Evolutionary conservation across 2,329 filamentous ascomycete species (phyloP), one percentile per base, ranked within the genome.

Genomic region (Stachybotrys chartarum): DNA sequence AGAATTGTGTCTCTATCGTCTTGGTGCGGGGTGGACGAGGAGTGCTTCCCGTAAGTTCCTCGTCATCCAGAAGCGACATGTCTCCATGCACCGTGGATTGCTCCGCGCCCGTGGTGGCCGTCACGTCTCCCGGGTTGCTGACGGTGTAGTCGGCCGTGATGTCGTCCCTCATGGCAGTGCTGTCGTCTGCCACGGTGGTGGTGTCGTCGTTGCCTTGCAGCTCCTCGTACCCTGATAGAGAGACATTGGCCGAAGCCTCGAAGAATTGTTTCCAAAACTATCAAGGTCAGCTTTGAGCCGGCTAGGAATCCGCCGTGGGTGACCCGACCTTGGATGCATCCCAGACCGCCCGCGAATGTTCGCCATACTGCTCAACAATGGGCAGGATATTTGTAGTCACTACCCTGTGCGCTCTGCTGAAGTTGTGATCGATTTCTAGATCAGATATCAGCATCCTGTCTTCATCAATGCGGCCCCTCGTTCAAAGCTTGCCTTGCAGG

Each of bases 191-290:
- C 1, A 66, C 74, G 51, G 71, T 76, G 51, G 71, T 76, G 55
- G 66, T 80, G 65, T 81, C 83, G n/a, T 88, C 85, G 53, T 82
- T 84, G 54, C 88, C 85, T 14, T 83, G 83, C 24, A 85, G 79
- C 67, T 96, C 92, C 68, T 96, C 93, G 71, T 99, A 97, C 31
- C 92, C 91, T 0, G 91, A 96, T 11, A 99, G 82, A 11, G 93
- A 96, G 30, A 99, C 93, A 66, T 99, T 97, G 69, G 94, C 94
- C 51, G 92, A 96, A 42, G 94, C 91, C 75, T 99, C 94, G 73
- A 99, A 99, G 78, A 99, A 99, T 77, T 97, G 92, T 74, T 99
- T 99, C 94, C 94, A 99, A 74, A 99, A 99, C 89, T 95, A 66
- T 12, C 54, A 14, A 31, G 52, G 39, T 59, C 12, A 57, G 56